Percentiles rank a stretch among this genome's conserved stretches.
These are phyloP conservation scores for Pseudopediastrum boryanum DNA, from an alignment of 139 green algal species.

Conservation along the genomic window DNA sequence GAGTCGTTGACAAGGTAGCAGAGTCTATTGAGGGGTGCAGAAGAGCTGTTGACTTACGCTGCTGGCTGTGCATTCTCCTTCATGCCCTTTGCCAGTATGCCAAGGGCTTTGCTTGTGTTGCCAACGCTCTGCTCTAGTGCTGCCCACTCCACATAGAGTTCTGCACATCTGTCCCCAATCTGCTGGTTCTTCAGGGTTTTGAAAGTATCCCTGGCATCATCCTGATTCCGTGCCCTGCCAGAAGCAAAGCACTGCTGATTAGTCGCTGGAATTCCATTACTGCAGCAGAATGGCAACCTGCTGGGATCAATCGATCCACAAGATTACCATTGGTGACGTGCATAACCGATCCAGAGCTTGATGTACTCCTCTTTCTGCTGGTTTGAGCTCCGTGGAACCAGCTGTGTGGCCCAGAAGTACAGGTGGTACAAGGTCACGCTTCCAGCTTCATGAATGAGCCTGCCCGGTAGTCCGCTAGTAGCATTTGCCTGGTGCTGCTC, in stretches of 20 bases:
- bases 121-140: conserved; percentile 67
- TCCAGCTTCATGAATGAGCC: too few species aligned
- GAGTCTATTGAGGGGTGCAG: neutral
- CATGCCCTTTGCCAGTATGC: conserved; percentile 67
- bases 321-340: conserved; percentile 77
- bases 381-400: conserved; percentile 68
- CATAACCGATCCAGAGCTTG: conserved; percentile 79
- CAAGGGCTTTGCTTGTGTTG: conserved; percentile 59
- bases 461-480: conserved; percentile 3
- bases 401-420: conserved; percentile 72
- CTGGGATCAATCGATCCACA: too few species aligned
- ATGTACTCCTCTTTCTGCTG: conserved; percentile 67
- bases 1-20: conserved; percentile 1
- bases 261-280: neutral
- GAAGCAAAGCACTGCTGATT: neutral
- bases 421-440: conserved; percentile 67
- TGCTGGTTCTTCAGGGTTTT: conserved; percentile 84
- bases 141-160: conserved; percentile 83
- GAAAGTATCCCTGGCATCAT: conserved; percentile 87
- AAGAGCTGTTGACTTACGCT: conserved; percentile 49
- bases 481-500: conserved; percentile 32
- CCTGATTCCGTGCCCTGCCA: conserved; percentile 33
- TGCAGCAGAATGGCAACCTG: neutral
- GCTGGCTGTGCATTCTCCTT: conserved; percentile 59
- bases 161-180: conserved; percentile 59